Evolutionary conservation across 2,329 filamentous ascomycete species (phyloP), one percentile per base, ranked within the genome.

Genomic region (Lasiodiplodia sp.): DNA sequence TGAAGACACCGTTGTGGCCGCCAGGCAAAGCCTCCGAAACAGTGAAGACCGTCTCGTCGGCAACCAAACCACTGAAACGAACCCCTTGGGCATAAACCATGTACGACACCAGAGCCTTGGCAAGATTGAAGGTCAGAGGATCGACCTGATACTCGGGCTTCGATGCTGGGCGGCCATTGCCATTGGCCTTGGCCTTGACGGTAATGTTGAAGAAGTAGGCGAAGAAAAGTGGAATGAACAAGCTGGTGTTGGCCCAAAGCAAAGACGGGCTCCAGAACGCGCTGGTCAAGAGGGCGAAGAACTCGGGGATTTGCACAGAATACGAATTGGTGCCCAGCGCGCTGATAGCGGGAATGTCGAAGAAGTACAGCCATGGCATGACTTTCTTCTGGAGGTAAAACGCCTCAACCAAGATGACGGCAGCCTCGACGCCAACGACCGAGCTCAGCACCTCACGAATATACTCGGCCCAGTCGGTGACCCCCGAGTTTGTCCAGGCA

Each of bases 131-230:
- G 25, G 91, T 92, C 76, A 98, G 83, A 4, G 94, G 94, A 78
- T 99, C 96, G 71, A 95, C 89, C 6, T 85, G 82, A 71, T 90
- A 89, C 71, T 88, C 86, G 23, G 78, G 75, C 25, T 62, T 58
- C 37, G 76, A 74, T 21, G 79, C 78, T 12, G 21, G 4, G 28
- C 28, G 28, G 28, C 28, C 28, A 28, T 28, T 28, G 68, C 69
- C 37, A 11, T 72, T 71, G 12, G 76, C 75, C 71, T 83, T 82
- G 53, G 70, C 67, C 70, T 79, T 78, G 66, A 87, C 81, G 49
- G 90, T 92, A 75, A 97, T 80, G 81, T 98, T 98, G 87, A 97
- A 91, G 78, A 97, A 97, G 83, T 96, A 98, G 31, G 92, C 93
- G 52, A 89, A 84, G 38, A 92, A 71, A 62, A 90, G 83, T 1